A percentile compares a stretch with the other conserved stretches of the same genome.
Conservation (phyloP, 2,329 filamentous ascomycete genomes). For the Akanthomyces muscarius region DNA sequence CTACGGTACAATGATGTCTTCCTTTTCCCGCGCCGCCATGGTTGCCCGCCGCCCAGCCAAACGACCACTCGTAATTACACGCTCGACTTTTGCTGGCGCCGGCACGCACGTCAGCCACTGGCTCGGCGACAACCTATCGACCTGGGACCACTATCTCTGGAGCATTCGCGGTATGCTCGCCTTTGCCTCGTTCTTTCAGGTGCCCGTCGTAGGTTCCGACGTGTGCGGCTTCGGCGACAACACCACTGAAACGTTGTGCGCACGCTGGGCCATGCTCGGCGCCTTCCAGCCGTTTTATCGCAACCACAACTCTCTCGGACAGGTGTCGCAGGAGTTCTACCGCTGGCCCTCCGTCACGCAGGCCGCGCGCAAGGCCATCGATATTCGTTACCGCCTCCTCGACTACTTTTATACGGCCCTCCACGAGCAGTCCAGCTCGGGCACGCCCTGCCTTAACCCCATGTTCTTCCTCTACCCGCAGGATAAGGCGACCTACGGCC, state of each 20-base stretch:
- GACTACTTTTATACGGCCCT: conserved; percentile 74
- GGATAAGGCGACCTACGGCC: conserved; percentile 37
- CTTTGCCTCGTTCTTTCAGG: conserved; percentile 62
- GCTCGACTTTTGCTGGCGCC: conserved; percentile 71
- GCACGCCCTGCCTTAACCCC: conserved; percentile 67
- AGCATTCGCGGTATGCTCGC: conserved; percentile 56
- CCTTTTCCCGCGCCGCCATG: conserved; percentile 63
- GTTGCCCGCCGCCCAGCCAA: conserved; percentile 56
- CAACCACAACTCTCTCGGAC: conserved; percentile 54
- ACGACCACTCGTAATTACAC: conserved; percentile 69
- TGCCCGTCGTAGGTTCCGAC: conserved; percentile 67
- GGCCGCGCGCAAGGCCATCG: conserved; percentile 63
- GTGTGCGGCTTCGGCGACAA: conserved; percentile 72
- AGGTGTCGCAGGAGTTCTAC: conserved; percentile 59
- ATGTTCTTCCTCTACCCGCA: conserved; percentile 65
- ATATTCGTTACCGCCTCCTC: conserved; percentile 64
- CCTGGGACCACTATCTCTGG: conserved; percentile 55
- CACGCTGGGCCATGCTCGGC: conserved; percentile 62
- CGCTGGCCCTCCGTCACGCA: conserved; percentile 57
- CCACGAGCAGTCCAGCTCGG: conserved; percentile 54
- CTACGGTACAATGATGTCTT: conserved; percentile 73
- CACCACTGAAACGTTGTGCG: conserved; percentile 57
- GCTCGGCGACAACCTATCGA: conserved; percentile 44
- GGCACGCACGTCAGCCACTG: conserved; percentile 61
- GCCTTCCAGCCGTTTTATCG: conserved; percentile 67